Conservation (phyloP, 1,139 yeast species). For the Candida frijolesensis region DNA sequence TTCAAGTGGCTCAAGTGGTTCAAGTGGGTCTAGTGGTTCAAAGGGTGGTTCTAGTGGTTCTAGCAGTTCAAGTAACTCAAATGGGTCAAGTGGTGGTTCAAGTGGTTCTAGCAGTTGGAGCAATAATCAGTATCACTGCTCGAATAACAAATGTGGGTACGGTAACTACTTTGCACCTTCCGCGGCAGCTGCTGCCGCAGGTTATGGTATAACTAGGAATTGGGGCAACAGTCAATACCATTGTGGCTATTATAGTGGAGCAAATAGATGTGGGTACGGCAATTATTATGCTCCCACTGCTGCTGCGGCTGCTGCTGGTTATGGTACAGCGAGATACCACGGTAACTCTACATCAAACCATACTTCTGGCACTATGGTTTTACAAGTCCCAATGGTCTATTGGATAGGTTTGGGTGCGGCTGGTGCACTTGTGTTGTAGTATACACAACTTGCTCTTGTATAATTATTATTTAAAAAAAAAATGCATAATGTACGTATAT, state of each 20-base stretch:
- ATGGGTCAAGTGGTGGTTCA: slow-evolving; percentile 6
- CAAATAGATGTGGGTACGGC: slow-evolving; percentile 14
- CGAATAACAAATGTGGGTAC: slow-evolving; percentile 11
- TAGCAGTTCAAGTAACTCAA: not conserved
- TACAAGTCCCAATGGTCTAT: not conserved
- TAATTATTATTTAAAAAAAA: too few relatives aligned
- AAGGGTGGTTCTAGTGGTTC: too few relatives aligned
- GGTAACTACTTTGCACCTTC: too few relatives aligned
- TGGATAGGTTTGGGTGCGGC: not conserved
- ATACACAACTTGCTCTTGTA: too few relatives aligned
- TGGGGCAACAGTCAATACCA: slow-evolving; percentile 7
- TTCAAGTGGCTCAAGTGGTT: too few relatives aligned
- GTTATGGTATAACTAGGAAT: too few relatives aligned
- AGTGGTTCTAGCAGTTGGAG: not conserved
- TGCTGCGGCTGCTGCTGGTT: slow-evolving; percentile 16
- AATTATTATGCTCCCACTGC: slow-evolving; percentile 16
- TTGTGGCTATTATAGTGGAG: slow-evolving; percentile 13
- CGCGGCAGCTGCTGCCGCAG: too few relatives aligned
- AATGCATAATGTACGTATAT: not conserved
- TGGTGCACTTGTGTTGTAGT: not conserved
- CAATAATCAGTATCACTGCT: slow-evolving; percentile 10
- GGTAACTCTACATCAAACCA: slow-evolving; percentile 1
- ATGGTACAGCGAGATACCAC: slow-evolving; percentile 16
- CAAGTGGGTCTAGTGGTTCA: too few relatives aligned
- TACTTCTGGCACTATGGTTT: slow-evolving; percentile 8